Evolutionary conservation across 768 basidiomycete genomes (phyloP).

Genomic region (Phaffia tasmanica): DNA sequence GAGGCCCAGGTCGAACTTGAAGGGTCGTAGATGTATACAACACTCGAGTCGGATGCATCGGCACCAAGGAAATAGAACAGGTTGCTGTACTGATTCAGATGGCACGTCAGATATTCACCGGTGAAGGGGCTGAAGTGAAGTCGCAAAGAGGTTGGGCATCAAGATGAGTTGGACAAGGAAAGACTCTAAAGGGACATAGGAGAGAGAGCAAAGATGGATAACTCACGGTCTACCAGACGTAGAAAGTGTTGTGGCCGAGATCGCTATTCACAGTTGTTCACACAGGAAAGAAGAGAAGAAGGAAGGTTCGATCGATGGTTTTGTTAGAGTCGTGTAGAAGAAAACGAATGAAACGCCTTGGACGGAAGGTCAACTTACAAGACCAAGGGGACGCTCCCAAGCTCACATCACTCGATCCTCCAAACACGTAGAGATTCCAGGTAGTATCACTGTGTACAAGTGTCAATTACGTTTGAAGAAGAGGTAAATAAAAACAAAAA

Average conservation of each 20-base stretch:
- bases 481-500: background rate
- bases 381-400: slow-evolving; percentile 60
- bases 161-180: background rate
- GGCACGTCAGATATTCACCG: slow-evolving; percentile 38
- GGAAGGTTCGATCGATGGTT: slow-evolving; percentile 56
- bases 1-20: slow-evolving; percentile 54
- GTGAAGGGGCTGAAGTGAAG: slow-evolving; percentile 35
- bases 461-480: background rate
- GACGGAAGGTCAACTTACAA: slow-evolving; percentile 40
- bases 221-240: slow-evolving; percentile 48
- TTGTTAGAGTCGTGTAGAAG: slow-evolving; percentile 55
- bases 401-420: slow-evolving; percentile 71
- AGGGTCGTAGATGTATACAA: slow-evolving; percentile 72
- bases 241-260: background rate
- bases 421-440: slow-evolving; percentile 81
- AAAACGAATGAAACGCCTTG: slow-evolving; percentile 38
- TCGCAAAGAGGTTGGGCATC: background rate
- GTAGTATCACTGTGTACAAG: slow-evolving; percentile 43
- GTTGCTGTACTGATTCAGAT: slow-evolving; percentile 52
- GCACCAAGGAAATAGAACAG: slow-evolving; percentile 43
- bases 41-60: slow-evolving; percentile 25
- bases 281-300: background rate
- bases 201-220: slow-evolving; percentile 40
- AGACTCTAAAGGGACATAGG: background rate
- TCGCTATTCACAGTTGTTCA: slow-evolving; percentile 13